Base-by-base conservation (phyloP, 495 filamentous ascomycete genomes). In the Cudoniella acicularis region DNA sequence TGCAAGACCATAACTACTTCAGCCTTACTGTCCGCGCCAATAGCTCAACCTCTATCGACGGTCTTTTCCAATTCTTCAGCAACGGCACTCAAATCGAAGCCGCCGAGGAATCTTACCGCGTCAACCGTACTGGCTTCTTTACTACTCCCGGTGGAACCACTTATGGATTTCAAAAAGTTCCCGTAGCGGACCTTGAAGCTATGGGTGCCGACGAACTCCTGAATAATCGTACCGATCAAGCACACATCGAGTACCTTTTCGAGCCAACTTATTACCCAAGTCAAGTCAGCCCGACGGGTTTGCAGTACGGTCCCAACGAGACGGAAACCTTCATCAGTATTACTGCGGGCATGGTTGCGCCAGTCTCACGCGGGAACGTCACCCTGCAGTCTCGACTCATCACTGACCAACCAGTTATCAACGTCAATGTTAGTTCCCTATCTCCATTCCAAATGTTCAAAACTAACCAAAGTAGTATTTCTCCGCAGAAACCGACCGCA, bases 1-100 rank as follows among this genome's bases (percentile, higher is more conserved):
- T 48, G n/a, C 45, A 48, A n/a, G 21, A 18, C 45, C 45, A 48
- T 17, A 82, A 83, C 65, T 82, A 86, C 54, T 73, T 72, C 24
- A 64, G 30, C 30, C 4, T 36, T 6, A 36, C 30, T 13, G 30
- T 36, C 30, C 30, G 30, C 13, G 30, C 30, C 30, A 36, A 36
- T 13, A 13, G 6, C 30, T 36, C 30, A 4, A 13, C 30, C 13
- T 36, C 30, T 13, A 36, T 13, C 13, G 30, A 36, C 13, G 30
- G 30, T 13, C 30, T 36, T 13, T 36, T 36, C 30, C 6, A 13
- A 36, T 36, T 36, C 30, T 36, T 36, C 30, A 6, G 6, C 4
- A 36, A 36, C 30, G 30, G 6, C 4, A 36, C 30, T 4, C 30
- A 36, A 36, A 36, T 36, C 30, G 4, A 4, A 36, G 13, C 4